These are phyloP conservation scores for Candida tetrigidarum DNA, from an alignment of 1,139 yeast species.

Conservation along the genomic window DNA sequence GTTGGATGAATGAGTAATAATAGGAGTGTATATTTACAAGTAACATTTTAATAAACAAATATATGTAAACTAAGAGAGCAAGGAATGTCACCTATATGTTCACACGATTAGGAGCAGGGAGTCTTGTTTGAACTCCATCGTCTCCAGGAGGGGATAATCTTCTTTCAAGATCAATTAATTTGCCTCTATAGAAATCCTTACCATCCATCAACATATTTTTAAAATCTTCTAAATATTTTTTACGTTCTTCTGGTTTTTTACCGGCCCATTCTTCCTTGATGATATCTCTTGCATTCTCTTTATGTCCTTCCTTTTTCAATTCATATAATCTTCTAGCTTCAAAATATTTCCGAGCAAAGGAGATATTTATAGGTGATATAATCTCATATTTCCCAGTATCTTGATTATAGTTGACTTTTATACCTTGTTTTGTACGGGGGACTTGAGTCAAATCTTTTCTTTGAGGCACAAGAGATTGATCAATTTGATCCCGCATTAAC, in stretches of 20 bases:
- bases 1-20: slow-evolving; percentile 30
- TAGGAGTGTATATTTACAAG: not conserved
- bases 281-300: not conserved
- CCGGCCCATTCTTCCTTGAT: slow-evolving; percentile 25
- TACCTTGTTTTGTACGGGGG: no score
- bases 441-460: no score
- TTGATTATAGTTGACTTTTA: not conserved
- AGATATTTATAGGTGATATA: not conserved
- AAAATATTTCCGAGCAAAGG: slow-evolving; percentile 4
- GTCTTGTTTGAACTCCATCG: slow-evolving; percentile 10
- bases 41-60: not conserved
- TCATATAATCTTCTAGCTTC: not conserved
- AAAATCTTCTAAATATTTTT: slow-evolving; percentile 29
- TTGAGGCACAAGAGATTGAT: no score
- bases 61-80: not conserved
- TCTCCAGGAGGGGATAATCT: not conserved
- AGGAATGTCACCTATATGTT: not conserved
- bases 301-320: not conserved
- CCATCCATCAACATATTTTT: slow-evolving; percentile 31
- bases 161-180: slow-evolving; percentile 21
- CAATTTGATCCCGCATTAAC: no score
- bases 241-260: slow-evolving; percentile 28
- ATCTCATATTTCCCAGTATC: slow-evolving; percentile 7
- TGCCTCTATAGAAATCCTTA: slow-evolving; percentile 32
- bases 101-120: no score